Conservation (phyloP, 164 flowering plant species). For the Piper longum region DNA sequence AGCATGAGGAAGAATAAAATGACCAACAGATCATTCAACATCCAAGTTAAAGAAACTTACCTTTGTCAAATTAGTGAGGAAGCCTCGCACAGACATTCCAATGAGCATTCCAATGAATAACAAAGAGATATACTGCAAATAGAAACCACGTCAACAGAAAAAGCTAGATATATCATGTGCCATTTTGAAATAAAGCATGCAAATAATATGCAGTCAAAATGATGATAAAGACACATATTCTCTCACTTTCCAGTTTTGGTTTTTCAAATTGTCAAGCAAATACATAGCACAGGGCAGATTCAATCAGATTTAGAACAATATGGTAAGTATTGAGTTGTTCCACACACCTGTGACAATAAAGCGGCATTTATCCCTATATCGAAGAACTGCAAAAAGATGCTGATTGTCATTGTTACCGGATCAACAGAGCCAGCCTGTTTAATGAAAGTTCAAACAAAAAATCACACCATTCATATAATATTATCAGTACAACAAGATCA, state of each 20-base stretch:
- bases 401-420: slow-evolving; percentile 82
- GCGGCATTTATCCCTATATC: slow-evolving; percentile 90
- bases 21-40: background rate
- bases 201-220: background rate
- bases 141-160: background rate
- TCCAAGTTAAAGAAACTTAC: slow-evolving; percentile 18
- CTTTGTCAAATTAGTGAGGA: slow-evolving; percentile 88
- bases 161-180: background rate
- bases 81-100: slow-evolving; percentile 88
- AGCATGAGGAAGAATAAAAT: too few species aligned
- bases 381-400: slow-evolving; percentile 81
- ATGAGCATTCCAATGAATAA: slow-evolving; percentile 89
- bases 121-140: slow-evolving; percentile 78
- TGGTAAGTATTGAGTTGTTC: background rate
- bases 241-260: too few species aligned
- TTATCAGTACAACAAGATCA: background rate
- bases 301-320: background rate
- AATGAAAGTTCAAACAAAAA: slow-evolving; percentile 7
- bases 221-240: background rate
- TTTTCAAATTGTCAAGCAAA: background rate
- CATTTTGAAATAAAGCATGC: background rate
- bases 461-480: background rate
- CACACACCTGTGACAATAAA: slow-evolving; percentile 64
- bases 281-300: background rate
- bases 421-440: slow-evolving; percentile 87